phyloP scores from a whole-genome alignment of 768 basidiomycete genomes.

The Mycena venus region DNA sequence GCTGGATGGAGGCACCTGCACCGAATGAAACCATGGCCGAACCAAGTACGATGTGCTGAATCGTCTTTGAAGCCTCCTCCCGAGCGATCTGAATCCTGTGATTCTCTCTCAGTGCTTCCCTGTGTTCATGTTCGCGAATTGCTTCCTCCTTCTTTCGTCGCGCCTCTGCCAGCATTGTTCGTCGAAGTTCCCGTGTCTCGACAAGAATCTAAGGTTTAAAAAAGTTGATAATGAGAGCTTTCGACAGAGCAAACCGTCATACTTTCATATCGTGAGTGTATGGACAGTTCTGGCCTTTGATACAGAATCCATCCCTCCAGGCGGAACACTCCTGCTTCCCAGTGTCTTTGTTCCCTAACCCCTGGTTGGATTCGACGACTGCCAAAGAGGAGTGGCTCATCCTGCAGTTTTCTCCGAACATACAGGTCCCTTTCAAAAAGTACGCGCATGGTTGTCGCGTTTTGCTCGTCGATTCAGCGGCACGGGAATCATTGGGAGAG shows the following conservation, averaged over 20 bases:
- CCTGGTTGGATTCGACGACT: background rate
- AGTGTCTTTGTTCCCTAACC: background rate
- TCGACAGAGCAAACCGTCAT: background rate
- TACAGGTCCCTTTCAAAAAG: background rate
- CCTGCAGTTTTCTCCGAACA: background rate
- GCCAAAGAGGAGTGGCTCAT: background rate
- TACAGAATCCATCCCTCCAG: background rate
- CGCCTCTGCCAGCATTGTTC: background rate
- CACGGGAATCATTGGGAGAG: background rate
- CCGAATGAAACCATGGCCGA: background rate
- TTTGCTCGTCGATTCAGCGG: background rate
- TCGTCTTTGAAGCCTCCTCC: background rate
- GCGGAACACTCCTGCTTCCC: background rate
- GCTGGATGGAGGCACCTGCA: background rate
- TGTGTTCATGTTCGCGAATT: background rate
- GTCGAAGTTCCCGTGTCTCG: background rate
- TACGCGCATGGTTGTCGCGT: background rate
- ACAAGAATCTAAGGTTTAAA: background rate
- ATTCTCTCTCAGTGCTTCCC: background rate
- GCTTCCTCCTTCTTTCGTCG: background rate
- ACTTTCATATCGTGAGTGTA: background rate
- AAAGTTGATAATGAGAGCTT: background rate
- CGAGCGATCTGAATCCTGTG: background rate
- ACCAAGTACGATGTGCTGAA: background rate
- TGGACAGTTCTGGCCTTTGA: background rate